These are phyloP conservation scores for Conticribra weissflogii DNA, from an alignment of 108 stramenopile genomes.

Conservation along the genomic window DNA sequence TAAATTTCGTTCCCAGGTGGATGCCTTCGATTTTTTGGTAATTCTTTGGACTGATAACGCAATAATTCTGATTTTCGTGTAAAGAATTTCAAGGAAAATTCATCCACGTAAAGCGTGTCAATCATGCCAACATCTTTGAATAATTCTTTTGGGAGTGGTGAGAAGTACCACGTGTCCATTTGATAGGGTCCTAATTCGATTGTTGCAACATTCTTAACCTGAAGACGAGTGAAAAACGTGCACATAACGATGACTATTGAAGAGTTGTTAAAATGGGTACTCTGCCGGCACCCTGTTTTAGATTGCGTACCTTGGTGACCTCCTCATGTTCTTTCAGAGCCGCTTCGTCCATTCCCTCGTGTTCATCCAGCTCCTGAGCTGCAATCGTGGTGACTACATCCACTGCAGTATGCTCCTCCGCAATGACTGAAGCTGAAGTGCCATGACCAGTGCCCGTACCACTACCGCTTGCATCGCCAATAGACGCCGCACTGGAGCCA, in stretches of 20 bases:
- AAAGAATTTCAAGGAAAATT: constrained; percentile 95
- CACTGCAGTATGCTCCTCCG: constrained; percentile 61
- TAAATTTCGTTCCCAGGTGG: constrained; percentile 92
- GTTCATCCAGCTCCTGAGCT: constrained; percentile 94
- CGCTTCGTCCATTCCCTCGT: constrained; percentile 97
- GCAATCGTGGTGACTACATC: constrained; percentile 84
- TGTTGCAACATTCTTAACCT: constrained; percentile 90
- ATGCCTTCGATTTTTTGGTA: constrained; percentile 64
- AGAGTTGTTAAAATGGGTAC: neutral
- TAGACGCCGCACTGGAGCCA: neutral
- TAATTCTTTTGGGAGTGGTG: constrained; percentile 96
- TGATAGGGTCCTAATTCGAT: constrained; percentile 89
- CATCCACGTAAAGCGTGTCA: constrained; percentile 96
- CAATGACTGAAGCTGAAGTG: constrained; percentile 45
- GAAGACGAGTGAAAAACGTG: neutral
- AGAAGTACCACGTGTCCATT: constrained; percentile 99
- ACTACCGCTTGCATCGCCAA: neutral
- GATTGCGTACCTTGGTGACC: constrained; percentile 84
- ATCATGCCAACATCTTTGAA: constrained; percentile 72
- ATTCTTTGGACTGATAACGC: constrained; percentile 76
- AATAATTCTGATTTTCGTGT: constrained; percentile 88
- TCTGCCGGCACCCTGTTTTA: too few species aligned
- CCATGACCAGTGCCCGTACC: neutral
- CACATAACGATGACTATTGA: neutral
- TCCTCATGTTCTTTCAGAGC: constrained; percentile 97